A percentile compares a stretch with the other conserved stretches of the same genome.
Conservation (phyloP, 331 rosid genomes). For the Cydonia oblonga region DNA sequence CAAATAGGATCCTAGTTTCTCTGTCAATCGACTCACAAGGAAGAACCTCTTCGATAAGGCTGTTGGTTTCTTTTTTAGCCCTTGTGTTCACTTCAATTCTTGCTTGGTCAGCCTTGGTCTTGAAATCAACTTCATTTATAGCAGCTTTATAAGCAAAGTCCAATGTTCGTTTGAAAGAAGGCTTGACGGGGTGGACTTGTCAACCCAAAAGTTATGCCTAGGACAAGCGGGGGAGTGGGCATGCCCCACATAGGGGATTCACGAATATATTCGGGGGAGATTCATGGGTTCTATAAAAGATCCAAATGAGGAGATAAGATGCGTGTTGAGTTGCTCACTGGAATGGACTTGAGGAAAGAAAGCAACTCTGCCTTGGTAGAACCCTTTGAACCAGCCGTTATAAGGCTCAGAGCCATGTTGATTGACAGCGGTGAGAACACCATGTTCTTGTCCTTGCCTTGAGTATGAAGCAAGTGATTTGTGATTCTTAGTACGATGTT, state of each 20-base stretch:
- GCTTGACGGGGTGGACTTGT: conserved; percentile 37
- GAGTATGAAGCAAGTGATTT: conserved; percentile 22
- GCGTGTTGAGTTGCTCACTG: conserved; percentile 42
- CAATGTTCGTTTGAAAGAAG: conserved; percentile 52
- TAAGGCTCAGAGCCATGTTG: conserved; percentile 50
- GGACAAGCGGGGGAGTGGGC: conserved; percentile 23
- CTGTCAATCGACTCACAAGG: conserved; percentile 40
- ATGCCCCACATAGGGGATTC: no score
- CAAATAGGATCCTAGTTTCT: conserved; percentile 41
- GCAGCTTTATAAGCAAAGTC: conserved; percentile 32
- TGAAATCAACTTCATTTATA: conserved; percentile 47
- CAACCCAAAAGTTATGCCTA: conserved; percentile 45
- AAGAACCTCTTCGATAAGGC: conserved; percentile 62
- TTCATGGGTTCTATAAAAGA: conserved; percentile 30
- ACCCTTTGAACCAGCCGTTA: conserved; percentile 58
- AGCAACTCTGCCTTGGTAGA: conserved; percentile 52
- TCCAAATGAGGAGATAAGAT: conserved; percentile 35
- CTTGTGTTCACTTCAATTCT: conserved; percentile 48
- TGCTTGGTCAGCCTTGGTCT: conserved; percentile 44
- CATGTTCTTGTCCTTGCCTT: conserved; percentile 29
- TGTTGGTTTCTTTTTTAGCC: conserved; percentile 66
- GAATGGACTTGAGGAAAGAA: conserved; percentile 58
- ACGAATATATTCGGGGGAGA: conserved; percentile 10
- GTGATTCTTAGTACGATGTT: conserved; percentile 36
- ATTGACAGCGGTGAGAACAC: conserved; percentile 65